Percentiles rank a stretch among this genome's conserved stretches.
These are phyloP conservation scores for Chiua virens DNA, from an alignment of 768 basidiomycete species.

Conservation along the genomic window DNA sequence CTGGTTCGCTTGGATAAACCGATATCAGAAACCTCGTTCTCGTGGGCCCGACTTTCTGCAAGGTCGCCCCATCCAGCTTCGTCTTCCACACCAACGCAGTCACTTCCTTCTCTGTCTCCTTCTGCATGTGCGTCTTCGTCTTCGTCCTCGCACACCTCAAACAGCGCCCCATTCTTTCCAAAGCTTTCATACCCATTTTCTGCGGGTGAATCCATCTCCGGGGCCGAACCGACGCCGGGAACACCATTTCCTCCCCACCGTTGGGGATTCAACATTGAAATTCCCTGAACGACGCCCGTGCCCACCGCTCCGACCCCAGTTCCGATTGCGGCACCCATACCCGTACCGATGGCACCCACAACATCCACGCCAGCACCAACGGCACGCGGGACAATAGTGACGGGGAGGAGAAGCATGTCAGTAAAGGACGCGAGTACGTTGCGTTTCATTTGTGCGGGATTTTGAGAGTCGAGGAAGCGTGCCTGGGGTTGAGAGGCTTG, in stretches of 20 bases:
- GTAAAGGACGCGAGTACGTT: conserved; percentile 93
- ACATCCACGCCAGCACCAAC: conserved; percentile 68
- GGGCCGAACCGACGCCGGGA: not conserved
- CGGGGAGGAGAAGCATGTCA: conserved; percentile 84
- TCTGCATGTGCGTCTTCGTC: conserved; percentile 16
- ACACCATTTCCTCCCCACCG: conserved; percentile 63
- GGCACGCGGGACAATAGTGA: conserved; percentile 91
- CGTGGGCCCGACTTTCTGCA: conserved; percentile 6
- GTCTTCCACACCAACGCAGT: conserved; percentile 3
- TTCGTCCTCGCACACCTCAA: conserved; percentile 48
- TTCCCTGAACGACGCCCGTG: conserved; percentile 76
- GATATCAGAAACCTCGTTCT: not conserved
- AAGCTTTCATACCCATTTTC: conserved; percentile 22
- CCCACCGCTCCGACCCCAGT: conserved; percentile 56
- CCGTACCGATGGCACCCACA: conserved; percentile 61
- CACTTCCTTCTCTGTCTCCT: conserved; percentile 5
- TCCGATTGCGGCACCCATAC: conserved; percentile 61
- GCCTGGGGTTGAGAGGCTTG: conserved; percentile 25
- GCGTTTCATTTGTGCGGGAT: conserved; percentile 89
- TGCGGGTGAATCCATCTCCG: not conserved
- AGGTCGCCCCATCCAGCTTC: conserved; percentile 28
- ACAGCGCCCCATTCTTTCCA: conserved; percentile 41
- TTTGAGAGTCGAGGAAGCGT: conserved; percentile 80
- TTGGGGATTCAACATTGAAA: conserved; percentile 88
- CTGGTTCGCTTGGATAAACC: not conserved